phyloP scores from a whole-genome alignment of 768 basidiomycete species.

The Boletus rufocinnamomeus region DNA sequence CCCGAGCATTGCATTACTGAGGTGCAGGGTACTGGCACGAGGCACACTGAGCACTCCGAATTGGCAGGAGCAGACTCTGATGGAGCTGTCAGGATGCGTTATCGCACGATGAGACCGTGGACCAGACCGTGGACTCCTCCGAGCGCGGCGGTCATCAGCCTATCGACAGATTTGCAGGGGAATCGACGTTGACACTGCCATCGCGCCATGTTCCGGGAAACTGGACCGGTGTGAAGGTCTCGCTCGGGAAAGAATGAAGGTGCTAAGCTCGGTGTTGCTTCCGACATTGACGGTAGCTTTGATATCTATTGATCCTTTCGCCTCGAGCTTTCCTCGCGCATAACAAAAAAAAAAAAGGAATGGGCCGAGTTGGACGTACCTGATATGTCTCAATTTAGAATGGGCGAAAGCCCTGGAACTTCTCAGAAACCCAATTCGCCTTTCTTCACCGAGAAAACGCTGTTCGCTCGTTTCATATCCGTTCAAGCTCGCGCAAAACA shows the following conservation, averaged over 20 bases:
- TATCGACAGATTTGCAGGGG: background rate
- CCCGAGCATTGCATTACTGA: background rate
- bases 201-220: constrained; percentile 32
- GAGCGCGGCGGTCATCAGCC: background rate
- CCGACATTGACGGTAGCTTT: background rate
- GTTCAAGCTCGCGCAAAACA: constrained; percentile 11
- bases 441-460: constrained; percentile 4
- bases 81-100: background rate
- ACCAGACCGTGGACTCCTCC: background rate
- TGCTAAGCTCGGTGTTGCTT: background rate
- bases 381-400: constrained; percentile 31
- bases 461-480: constrained; percentile 9
- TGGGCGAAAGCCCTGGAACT: constrained; percentile 13
- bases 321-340: background rate
- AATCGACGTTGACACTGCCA: constrained; percentile 10
- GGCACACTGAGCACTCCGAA: background rate
- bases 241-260: background rate
- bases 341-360: background rate
- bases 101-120: background rate
- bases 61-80: background rate
- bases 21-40: background rate
- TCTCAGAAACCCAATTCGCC: background rate
- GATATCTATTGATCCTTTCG: background rate
- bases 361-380: constrained; percentile 5
- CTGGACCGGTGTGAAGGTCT: constrained; percentile 7